A percentile compares a stretch with the other conserved stretches of the same genome.
Conservation (phyloP, 371 early-diverging fungal genomes). For the Apophysomyces variabilis region DNA sequence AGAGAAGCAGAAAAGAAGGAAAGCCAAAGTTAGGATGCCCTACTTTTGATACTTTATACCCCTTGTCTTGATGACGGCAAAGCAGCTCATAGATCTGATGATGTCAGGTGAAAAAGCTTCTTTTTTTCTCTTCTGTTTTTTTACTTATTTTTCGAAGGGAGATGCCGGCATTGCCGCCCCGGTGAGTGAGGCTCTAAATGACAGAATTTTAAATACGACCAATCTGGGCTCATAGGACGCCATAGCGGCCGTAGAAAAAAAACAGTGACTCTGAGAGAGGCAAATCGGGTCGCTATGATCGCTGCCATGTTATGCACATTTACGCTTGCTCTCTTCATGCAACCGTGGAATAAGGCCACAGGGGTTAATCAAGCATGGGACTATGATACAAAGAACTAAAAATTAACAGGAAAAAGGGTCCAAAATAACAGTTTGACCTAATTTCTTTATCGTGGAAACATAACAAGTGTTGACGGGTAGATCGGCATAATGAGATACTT, state of each 20-base stretch:
- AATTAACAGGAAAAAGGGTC: not conserved
- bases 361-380: not conserved
- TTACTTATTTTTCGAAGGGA: conserved; percentile 3
- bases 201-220: conserved; percentile 9
- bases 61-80: conserved; percentile 10
- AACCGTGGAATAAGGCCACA: not conserved
- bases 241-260: conserved; percentile 3
- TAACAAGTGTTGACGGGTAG: not conserved
- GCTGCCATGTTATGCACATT: conserved; percentile 11
- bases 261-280: not conserved
- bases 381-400: not conserved
- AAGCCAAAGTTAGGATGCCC: conserved; percentile 1
- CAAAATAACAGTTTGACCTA: not conserved
- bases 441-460: not conserved
- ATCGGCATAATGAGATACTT: conserved; percentile 9
- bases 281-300: not conserved
- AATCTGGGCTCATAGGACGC: conserved; percentile 12
- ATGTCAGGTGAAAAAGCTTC: conserved; percentile 10
- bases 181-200: conserved; percentile 10
- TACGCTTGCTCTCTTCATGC: conserved; percentile 8
- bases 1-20: conserved; percentile 5
- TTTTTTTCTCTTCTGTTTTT: conserved; percentile 3
- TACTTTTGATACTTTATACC: conserved; percentile 9
- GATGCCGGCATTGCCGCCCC: conserved; percentile 11
- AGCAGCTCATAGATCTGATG: conserved; percentile 10